Conservation (phyloP, 73 alveolate species). For the Stentor roeselii region DNA sequence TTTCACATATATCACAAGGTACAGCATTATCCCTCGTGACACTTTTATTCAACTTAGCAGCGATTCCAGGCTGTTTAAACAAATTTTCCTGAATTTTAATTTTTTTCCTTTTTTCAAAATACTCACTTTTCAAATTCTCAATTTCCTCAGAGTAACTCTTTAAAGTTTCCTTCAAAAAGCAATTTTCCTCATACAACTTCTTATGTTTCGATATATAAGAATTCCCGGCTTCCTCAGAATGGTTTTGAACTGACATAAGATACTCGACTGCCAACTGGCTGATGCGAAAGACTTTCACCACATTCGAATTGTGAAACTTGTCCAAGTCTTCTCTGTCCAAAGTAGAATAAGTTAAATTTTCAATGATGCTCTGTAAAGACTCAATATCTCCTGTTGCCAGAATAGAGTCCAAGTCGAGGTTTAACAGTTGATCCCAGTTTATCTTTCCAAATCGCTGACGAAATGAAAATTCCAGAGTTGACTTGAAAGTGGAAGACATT, state of each 20-base stretch:
- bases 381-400: constrained; percentile 11
- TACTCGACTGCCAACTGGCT: constrained; percentile 11
- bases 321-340: constrained; percentile 4
- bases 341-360: constrained; percentile 1
- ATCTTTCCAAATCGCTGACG: constrained; percentile 14
- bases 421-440: constrained; percentile 7
- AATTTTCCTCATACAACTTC: neutral
- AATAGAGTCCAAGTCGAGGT: neutral
- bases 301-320: neutral
- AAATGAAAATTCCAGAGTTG: neutral
- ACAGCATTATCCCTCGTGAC: constrained; percentile 20
- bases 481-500: too few relatives aligned
- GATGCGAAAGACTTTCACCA: neutral
- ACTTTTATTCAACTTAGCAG: constrained; percentile 13
- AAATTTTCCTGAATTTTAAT: neutral
- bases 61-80: neutral
- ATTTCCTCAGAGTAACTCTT: neutral
- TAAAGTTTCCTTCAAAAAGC: neutral
- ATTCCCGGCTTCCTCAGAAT: neutral
- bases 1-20: neutral
- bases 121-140: neutral
- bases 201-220: neutral
- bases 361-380: neutral
- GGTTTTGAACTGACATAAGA: neutral
- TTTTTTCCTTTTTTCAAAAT: neutral